Percentiles rank a stretch among this genome's conserved stretches.
Evolutionary conservation across 2,329 filamentous ascomycete species (phyloP).

Genomic region (Penicillium palitans): DNA sequence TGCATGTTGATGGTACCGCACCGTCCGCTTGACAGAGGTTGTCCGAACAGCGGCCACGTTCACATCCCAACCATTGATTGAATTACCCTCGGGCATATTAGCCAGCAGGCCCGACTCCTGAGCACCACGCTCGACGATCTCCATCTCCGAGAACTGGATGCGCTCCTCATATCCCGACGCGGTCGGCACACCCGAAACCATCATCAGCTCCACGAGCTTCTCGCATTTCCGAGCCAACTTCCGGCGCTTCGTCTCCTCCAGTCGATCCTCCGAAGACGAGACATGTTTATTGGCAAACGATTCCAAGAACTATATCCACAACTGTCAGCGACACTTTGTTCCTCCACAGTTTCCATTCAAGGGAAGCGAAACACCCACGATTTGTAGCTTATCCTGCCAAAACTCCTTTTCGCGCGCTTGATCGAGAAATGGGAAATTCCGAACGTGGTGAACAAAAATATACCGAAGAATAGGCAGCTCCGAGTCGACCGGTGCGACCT

Average conservation of each 20-base stretch:
- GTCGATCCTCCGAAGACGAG: conserved; percentile 89
- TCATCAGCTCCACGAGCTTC: conserved; percentile 98
- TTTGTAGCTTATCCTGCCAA: conserved; percentile 97
- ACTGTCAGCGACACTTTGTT: conserved; percentile 6
- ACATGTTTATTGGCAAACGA: conserved; percentile 97
- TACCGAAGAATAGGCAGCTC: conserved; percentile 91
- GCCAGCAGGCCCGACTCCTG: conserved; percentile 87
- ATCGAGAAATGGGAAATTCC: conserved; percentile 96
- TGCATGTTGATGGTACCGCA: conserved; percentile 88
- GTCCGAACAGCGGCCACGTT: conserved; percentile 89
- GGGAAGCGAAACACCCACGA: conserved; percentile 59
- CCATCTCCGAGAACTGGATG: conserved; percentile 93
- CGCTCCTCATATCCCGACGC: conserved; percentile 97
- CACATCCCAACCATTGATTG: conserved; percentile 94
- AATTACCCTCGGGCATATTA: conserved; percentile 85
- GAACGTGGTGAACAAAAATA: conserved; percentile 97
- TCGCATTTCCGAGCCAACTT: conserved; percentile 91
- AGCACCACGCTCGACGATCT: conserved; percentile 89
- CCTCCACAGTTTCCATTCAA: background rate
- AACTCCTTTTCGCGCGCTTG: conserved; percentile 98
- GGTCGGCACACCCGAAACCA: conserved; percentile 95
- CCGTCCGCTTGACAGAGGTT: conserved; percentile 76
- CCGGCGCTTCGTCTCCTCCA: conserved; percentile 92
- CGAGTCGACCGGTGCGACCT: conserved; percentile 89
- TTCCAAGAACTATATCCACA: conserved; percentile 72